phyloP scores from a whole-genome alignment of 768 basidiomycete genomes.

The Trametopsis cervina region DNA sequence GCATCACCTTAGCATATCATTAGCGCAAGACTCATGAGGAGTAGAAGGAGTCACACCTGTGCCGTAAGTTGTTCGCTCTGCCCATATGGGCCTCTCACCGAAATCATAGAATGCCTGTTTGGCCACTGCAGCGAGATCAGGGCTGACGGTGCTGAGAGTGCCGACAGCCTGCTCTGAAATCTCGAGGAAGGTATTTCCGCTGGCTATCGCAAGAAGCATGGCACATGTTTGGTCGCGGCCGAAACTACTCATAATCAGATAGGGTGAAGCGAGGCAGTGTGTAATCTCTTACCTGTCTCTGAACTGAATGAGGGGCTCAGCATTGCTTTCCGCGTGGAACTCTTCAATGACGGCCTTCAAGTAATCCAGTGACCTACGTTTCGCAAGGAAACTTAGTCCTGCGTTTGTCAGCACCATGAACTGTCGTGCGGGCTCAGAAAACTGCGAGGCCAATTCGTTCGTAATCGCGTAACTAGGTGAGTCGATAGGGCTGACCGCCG shows the following conservation, averaged over 20 bases:
- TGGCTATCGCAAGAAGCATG: constrained; percentile 82
- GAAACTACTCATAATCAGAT: constrained; percentile 44
- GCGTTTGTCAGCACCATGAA: constrained; percentile 88
- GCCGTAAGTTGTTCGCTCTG: constrained; percentile 72
- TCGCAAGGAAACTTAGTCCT: constrained; percentile 73
- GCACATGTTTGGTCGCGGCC: constrained; percentile 89
- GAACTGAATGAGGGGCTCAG: constrained; percentile 78
- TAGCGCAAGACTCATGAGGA: neutral
- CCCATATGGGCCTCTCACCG: constrained; percentile 78
- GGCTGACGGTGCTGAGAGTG: constrained; percentile 42
- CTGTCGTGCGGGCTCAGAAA: constrained; percentile 64
- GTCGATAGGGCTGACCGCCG: constrained; percentile 22
- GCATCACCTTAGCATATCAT: constrained; percentile 42
- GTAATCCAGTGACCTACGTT: constrained; percentile 81
- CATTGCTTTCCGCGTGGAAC: constrained; percentile 66
- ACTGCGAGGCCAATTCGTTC: constrained; percentile 81
- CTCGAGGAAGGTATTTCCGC: constrained; percentile 77
- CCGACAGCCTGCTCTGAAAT: constrained; percentile 40
- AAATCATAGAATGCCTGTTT: constrained; percentile 85
- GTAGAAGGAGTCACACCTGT: constrained; percentile 39
- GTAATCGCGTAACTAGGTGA: constrained; percentile 46
- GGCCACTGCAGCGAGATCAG: constrained; percentile 65
- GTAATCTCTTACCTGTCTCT: constrained; percentile 54
- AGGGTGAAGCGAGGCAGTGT: neutral
- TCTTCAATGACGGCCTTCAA: constrained; percentile 78